Percentiles rank a stretch among this genome's conserved stretches.
phyloP scores from a whole-genome alignment of 192 early-diverging fungal species.

The Geranomyces michiganensis region DNA sequence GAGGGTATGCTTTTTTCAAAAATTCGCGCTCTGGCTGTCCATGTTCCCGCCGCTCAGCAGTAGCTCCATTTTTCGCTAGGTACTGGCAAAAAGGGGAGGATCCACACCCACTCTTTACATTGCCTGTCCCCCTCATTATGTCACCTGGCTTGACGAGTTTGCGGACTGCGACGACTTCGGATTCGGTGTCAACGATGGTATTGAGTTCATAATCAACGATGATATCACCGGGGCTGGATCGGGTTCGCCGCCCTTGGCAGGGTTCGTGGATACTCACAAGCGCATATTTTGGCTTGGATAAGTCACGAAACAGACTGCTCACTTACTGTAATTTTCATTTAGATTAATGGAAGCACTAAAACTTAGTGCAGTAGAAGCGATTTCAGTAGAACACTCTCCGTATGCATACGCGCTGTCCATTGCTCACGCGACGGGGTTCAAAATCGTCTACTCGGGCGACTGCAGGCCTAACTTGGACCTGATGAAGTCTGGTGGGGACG shows the following conservation, averaged over 20 bases:
- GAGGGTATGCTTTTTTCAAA: conserved; percentile 43
- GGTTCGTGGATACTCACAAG: neutral
- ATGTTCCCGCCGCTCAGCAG: neutral
- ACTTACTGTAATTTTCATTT: neutral
- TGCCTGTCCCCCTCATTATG: conserved; percentile 61
- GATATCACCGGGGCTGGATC: neutral
- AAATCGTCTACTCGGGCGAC: conserved; percentile 88
- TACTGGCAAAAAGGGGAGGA: neutral
- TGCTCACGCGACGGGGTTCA: conserved; percentile 72
- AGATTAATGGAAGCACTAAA: conserved; percentile 43
- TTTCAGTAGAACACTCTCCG: conserved; percentile 82
- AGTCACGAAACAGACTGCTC: neutral
- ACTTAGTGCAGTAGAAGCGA: conserved; percentile 60
- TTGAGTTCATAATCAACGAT: conserved; percentile 11
- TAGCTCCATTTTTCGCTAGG: neutral
- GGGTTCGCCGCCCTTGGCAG: neutral
- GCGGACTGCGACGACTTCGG: conserved; percentile 70
- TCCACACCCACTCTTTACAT: conserved; percentile 29
- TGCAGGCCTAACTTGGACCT: conserved; percentile 83
- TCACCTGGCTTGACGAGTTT: conserved; percentile 69
- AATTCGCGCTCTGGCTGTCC: neutral
- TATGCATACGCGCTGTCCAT: conserved; percentile 79
- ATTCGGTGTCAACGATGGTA: conserved; percentile 19
- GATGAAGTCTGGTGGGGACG: conserved; percentile 66
- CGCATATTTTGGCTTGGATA: neutral